Conservation (phyloP, 257 asterid species). For the Solanum lycopersicoides region DNA sequence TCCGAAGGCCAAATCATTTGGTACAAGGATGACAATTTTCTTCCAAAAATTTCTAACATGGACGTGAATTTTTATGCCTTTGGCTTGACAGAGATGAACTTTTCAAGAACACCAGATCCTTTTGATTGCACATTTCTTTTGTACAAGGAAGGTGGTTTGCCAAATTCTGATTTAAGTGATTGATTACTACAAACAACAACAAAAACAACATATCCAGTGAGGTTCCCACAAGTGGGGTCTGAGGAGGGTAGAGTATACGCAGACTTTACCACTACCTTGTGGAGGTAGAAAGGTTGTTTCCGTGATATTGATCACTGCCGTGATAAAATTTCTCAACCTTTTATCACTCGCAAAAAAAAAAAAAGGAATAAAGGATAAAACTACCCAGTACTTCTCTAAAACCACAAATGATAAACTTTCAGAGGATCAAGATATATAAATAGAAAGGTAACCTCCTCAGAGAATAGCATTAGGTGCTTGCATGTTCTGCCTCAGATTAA, state of each 20-base stretch:
- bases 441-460: not conserved
- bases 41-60: too few species aligned
- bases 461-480: not conserved
- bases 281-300: not conserved
- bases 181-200: not conserved
- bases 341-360: not conserved
- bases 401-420: not conserved
- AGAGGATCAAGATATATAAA: not conserved
- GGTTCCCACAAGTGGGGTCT: not conserved
- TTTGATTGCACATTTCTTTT: not conserved
- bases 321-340: not conserved
- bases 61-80: not conserved
- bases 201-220: not conserved
- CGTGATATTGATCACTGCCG: not conserved
- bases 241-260: not conserved
- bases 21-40: not conserved
- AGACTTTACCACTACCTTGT: not conserved
- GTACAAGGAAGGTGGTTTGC: not conserved
- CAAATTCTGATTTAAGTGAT: not conserved
- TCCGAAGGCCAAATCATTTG: not conserved
- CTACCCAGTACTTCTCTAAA: not conserved
- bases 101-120: not conserved
- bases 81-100: not conserved
- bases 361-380: not conserved
- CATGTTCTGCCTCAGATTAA: not conserved